These are phyloP conservation scores for Cubamyces sp. DNA, from an alignment of 768 basidiomycete genomes.

Conservation along the genomic window DNA sequence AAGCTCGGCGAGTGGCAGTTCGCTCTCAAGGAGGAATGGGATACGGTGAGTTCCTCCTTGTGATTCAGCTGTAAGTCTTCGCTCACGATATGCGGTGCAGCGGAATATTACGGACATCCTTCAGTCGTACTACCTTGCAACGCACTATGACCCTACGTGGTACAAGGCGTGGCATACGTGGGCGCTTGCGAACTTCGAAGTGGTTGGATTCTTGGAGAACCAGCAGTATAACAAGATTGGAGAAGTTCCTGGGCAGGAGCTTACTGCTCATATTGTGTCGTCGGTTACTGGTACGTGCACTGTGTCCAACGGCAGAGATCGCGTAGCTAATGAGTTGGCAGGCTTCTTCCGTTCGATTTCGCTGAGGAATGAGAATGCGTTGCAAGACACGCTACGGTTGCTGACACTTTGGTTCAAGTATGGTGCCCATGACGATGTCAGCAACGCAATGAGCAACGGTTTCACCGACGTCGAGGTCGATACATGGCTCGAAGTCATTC, in stretches of 20 bases:
- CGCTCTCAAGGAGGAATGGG: conserved; percentile 80
- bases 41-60: conserved; percentile 22
- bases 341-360: conserved; percentile 96
- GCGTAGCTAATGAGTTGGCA: conserved; percentile 33
- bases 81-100: conserved; percentile 41
- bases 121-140: conserved; percentile 82
- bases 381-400: conserved; percentile 93
- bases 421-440: conserved; percentile 88
- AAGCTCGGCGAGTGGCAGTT: conserved; percentile 96
- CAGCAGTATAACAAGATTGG: conserved; percentile 56
- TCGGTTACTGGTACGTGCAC: conserved; percentile 76
- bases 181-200: conserved; percentile 96
- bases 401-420: conserved; percentile 99
- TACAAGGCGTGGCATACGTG: conserved; percentile 99
- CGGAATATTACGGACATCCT: conserved; percentile 82
- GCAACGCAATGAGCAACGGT: conserved; percentile 83
- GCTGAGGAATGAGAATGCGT: conserved; percentile 83
- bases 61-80: neutral
- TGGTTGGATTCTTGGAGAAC: conserved; percentile 79
- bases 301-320: neutral
- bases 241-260: conserved; percentile 62
- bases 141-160: conserved; percentile 93
- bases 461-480: conserved; percentile 92
- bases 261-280: conserved; percentile 86
- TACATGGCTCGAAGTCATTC: conserved; percentile 98